phyloP scores from a whole-genome alignment of 2,329 filamentous ascomycete genomes.

The Colletotrichum viniferum region DNA sequence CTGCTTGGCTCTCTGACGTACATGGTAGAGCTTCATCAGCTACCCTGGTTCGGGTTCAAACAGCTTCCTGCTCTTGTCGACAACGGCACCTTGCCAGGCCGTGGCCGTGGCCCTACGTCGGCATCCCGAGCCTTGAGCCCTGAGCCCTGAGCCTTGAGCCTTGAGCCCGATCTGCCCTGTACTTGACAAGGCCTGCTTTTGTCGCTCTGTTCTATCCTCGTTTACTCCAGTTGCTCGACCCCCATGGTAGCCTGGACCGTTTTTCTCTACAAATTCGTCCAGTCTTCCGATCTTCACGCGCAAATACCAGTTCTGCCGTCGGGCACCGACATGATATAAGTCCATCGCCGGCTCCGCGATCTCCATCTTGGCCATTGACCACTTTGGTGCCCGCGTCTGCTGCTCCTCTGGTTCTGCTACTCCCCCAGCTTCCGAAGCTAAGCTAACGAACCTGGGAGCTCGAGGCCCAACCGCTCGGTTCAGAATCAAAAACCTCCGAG shows the following conservation, averaged over 20 bases:
- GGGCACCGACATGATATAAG: slow-evolving; percentile 20
- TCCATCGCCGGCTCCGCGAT: slow-evolving; percentile 4
- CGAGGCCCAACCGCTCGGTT: slow-evolving; percentile 18
- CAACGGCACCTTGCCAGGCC: slow-evolving; percentile 17
- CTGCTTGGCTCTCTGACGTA: slow-evolving; percentile 17
- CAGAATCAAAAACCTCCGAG: slow-evolving; percentile 18
- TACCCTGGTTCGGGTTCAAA: slow-evolving; percentile 19
- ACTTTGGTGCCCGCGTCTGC: neutral
- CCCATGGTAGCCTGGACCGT: slow-evolving; percentile 5
- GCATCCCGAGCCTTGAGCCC: neutral
- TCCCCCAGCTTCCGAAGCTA: slow-evolving; percentile 13
- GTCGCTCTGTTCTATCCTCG: neutral
- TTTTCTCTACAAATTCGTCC: slow-evolving; percentile 7
- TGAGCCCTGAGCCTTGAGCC: neutral
- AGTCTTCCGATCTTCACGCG: slow-evolving; percentile 14
- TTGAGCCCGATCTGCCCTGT: slow-evolving; percentile 14
- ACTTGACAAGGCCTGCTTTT: slow-evolving; percentile 7
- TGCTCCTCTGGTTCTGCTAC: neutral
- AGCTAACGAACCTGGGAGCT: slow-evolving; percentile 9
- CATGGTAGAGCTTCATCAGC: slow-evolving; percentile 20
- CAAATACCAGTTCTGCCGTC: slow-evolving; percentile 19
- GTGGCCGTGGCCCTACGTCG: slow-evolving; percentile 7
- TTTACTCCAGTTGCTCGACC: neutral
- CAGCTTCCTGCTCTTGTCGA: slow-evolving; percentile 16
- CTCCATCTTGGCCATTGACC: neutral